These are phyloP conservation scores for Hordeum vulgare DNA, from an alignment of 176 grass and related monocot species.

Conservation along the genomic window DNA sequence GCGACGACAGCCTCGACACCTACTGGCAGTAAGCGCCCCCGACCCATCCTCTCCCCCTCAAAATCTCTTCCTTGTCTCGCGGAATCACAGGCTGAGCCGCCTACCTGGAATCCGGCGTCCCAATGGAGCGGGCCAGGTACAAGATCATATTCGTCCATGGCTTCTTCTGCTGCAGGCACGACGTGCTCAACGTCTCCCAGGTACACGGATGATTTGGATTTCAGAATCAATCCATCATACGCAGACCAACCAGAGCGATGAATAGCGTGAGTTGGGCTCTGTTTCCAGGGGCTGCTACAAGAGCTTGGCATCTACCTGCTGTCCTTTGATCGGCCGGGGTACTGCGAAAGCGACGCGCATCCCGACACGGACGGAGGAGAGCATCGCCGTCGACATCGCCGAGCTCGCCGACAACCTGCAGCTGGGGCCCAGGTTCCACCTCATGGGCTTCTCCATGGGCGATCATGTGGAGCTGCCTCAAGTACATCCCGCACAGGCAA, in stretches of 20 bases:
- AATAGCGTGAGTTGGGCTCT: neutral
- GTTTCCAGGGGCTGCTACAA: conserved; percentile 28
- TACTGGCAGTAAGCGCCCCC: too few relatives aligned
- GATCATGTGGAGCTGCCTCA: conserved; percentile 65
- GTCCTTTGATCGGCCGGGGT: conserved; percentile 57
- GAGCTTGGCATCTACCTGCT: conserved; percentile 55
- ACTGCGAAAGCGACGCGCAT: conserved; percentile 63
- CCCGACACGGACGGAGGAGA: conserved; percentile 36
- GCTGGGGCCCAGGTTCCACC: conserved; percentile 48
- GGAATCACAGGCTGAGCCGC: too few relatives aligned
- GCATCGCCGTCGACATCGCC: conserved; percentile 46
- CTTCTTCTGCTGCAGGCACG: conserved; percentile 54
- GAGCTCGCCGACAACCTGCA: conserved; percentile 59
- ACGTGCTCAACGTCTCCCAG: conserved; percentile 26
- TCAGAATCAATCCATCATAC: neutral
- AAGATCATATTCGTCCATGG: conserved; percentile 75
- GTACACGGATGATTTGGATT: neutral
- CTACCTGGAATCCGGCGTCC: conserved; percentile 55
- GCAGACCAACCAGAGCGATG: neutral
- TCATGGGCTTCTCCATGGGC: conserved; percentile 54
- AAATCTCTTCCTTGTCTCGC: too few relatives aligned
- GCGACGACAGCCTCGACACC: too few relatives aligned
- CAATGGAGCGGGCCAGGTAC: conserved; percentile 46
- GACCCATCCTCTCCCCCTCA: too few relatives aligned
- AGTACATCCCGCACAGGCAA: conserved; percentile 59